Conservation (phyloP, 2,329 filamentous ascomycete species). For the Pseudogymnoascus sp. region DNA sequence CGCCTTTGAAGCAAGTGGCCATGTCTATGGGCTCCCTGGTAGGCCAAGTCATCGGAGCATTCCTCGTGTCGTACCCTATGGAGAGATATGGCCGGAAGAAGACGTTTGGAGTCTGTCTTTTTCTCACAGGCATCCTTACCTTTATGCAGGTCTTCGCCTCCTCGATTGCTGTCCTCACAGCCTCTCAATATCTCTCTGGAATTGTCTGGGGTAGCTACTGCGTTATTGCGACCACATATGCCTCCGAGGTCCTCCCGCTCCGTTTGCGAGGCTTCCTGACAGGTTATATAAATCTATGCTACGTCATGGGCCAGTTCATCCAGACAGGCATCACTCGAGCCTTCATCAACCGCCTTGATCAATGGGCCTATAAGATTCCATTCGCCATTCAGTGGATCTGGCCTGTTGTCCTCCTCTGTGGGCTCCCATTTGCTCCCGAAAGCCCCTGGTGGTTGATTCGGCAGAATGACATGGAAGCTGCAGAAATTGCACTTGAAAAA, state of each 20-base stretch:
- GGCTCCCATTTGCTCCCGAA: conserved; percentile 39
- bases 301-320: conserved; percentile 42
- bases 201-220: conserved; percentile 44
- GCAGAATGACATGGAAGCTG: conserved; percentile 37
- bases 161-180: conserved; percentile 38
- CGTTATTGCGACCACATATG: conserved; percentile 30
- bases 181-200: conserved; percentile 41
- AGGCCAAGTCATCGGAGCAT: conserved; percentile 34
- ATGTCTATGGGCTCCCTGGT: conserved; percentile 33
- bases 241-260: conserved; percentile 45
- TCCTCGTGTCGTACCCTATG: conserved; percentile 15
- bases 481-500: conserved; percentile 25
- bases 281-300: conserved; percentile 47
- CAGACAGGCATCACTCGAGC: conserved; percentile 39
- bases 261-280: conserved; percentile 44
- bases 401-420: conserved; percentile 38
- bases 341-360: conserved; percentile 14
- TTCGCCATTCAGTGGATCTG: conserved; percentile 37
- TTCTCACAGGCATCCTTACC: conserved; percentile 28
- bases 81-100: conserved; percentile 20
- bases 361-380: conserved; percentile 24
- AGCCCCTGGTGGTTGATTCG: conserved; percentile 44
- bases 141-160: conserved; percentile 42
- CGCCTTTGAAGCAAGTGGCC: conserved; percentile 35
- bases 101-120: conserved; percentile 15